Conservation (phyloP, 192 early-diverging fungal species). For the Backusella australiensis region DNA sequence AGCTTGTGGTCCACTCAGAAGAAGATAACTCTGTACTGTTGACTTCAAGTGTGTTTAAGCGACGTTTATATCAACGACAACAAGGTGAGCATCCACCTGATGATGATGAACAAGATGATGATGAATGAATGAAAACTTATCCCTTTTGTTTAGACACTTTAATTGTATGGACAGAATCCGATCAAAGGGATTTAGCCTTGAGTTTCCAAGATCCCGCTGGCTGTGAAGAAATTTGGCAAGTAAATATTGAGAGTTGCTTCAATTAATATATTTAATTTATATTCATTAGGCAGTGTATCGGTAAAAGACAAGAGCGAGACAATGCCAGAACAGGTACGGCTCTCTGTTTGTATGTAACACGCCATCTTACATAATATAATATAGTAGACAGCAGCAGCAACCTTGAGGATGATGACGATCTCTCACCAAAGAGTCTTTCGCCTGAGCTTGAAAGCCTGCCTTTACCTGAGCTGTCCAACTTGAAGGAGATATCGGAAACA, state of each 20-base stretch:
- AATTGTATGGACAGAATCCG: slow-evolving; percentile 89
- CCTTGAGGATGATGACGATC: background rate
- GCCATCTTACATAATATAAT: background rate
- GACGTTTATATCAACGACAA: slow-evolving; percentile 78
- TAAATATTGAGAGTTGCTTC: slow-evolving; percentile 15
- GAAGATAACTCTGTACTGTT: slow-evolving; percentile 57
- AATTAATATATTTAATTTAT: background rate
- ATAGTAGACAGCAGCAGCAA: background rate
- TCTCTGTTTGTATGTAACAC: background rate
- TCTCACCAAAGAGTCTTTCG: background rate
- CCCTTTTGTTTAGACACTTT: slow-evolving; percentile 67
- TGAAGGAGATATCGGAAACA: slow-evolving; percentile 68
- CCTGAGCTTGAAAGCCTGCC: slow-evolving; percentile 50
- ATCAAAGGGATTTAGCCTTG: slow-evolving; percentile 80
- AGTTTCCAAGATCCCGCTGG: slow-evolving; percentile 92
- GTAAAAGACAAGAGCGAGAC: slow-evolving; percentile 16
- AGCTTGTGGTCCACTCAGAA: slow-evolving; percentile 64
- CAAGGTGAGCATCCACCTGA: slow-evolving; percentile 60
- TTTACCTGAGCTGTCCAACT: slow-evolving; percentile 61
- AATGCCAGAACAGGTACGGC: slow-evolving; percentile 12
- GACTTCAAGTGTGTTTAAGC: slow-evolving; percentile 69
- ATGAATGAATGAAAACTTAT: background rate
- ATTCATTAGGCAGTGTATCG: background rate
- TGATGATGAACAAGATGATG: background rate
- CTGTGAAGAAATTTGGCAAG: slow-evolving; percentile 77